Evolutionary conservation across 1,139 yeast genomes (phyloP).

Genomic region (Yamadazyma jaroonii): DNA sequence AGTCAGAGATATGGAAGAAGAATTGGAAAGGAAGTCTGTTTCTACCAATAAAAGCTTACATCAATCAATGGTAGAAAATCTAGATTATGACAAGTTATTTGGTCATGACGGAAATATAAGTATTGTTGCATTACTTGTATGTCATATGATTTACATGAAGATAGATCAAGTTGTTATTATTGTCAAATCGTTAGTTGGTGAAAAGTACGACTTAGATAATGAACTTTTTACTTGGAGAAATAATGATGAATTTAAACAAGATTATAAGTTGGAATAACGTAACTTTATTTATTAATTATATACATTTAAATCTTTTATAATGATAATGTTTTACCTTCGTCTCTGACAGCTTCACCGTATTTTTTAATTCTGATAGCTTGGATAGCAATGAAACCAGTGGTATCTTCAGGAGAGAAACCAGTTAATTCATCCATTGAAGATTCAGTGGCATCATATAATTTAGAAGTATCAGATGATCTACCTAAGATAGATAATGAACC

Average conservation of each 20-base stretch:
- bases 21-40: conserved; percentile 2
- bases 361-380: conserved; percentile 98
- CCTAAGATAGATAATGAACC: conserved; percentile 83
- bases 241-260: conserved; percentile 1
- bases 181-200: conserved; percentile 37
- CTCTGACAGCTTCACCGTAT: conserved; percentile 93
- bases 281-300: background rate
- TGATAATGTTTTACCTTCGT: conserved; percentile 55
- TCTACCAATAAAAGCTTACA: conserved; percentile 8
- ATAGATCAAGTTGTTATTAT: conserved; percentile 30
- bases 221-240: conserved; percentile 4
- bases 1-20: background rate
- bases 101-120: conserved; percentile 34
- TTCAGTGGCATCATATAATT: conserved; percentile 95
- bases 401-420: conserved; percentile 95
- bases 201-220: conserved; percentile 24
- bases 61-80: conserved; percentile 19
- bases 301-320: conserved; percentile 9
- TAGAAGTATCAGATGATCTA: conserved; percentile 92
- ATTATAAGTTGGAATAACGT: conserved; percentile 6
- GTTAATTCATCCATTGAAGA: conserved; percentile 99
- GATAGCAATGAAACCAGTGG: conserved; percentile 95
- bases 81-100: conserved; percentile 27
- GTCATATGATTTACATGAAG: conserved; percentile 31
- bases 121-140: conserved; percentile 27